A percentile compares a stretch with the other conserved stretches of the same genome.
Conservation (phyloP, 2,329 filamentous ascomycete genomes). For the Botrytis porri region DNA sequence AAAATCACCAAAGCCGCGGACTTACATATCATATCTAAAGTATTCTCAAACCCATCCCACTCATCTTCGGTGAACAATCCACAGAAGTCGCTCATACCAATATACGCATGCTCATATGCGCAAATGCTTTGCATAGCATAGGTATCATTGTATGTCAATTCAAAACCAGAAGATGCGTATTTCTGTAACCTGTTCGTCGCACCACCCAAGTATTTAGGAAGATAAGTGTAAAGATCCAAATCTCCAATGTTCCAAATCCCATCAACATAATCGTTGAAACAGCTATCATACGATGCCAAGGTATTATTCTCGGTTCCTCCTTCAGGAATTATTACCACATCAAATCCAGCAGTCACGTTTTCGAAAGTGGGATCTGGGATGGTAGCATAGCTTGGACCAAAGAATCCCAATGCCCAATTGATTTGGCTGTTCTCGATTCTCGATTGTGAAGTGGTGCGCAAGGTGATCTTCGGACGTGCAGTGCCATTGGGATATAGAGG, state of each 20-base stretch:
- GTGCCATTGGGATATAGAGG: slow-evolving; percentile 46
- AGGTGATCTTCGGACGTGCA: slow-evolving; percentile 47
- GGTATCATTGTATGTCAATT: slow-evolving; percentile 48
- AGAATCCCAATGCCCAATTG: slow-evolving; percentile 52
- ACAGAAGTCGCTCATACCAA: slow-evolving; percentile 52
- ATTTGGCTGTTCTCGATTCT: slow-evolving; percentile 55
- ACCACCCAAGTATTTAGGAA: slow-evolving; percentile 45
- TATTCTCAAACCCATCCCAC: slow-evolving; percentile 53
- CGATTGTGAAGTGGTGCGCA: slow-evolving; percentile 53
- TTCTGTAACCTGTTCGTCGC: slow-evolving; percentile 47
- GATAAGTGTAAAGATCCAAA: slow-evolving; percentile 44
- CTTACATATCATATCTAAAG: slow-evolving; percentile 51
- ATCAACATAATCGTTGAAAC: slow-evolving; percentile 41
- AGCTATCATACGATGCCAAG: slow-evolving; percentile 50
- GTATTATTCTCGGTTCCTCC: slow-evolving; percentile 51
- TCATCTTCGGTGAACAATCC: slow-evolving; percentile 52
- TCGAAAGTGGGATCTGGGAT: slow-evolving; percentile 41
- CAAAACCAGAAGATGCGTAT: slow-evolving; percentile 48
- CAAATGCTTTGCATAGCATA: slow-evolving; percentile 53
- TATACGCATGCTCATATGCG: slow-evolving; percentile 51
- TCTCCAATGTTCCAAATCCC: slow-evolving; percentile 40
- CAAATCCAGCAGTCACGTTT: slow-evolving; percentile 44
- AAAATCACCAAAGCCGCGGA: slow-evolving; percentile 27
- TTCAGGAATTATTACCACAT: slow-evolving; percentile 51
- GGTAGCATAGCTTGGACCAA: slow-evolving; percentile 46